Evolutionary conservation across 2,329 filamentous ascomycete genomes (phyloP).

Genomic region (Xylariales sp.): DNA sequence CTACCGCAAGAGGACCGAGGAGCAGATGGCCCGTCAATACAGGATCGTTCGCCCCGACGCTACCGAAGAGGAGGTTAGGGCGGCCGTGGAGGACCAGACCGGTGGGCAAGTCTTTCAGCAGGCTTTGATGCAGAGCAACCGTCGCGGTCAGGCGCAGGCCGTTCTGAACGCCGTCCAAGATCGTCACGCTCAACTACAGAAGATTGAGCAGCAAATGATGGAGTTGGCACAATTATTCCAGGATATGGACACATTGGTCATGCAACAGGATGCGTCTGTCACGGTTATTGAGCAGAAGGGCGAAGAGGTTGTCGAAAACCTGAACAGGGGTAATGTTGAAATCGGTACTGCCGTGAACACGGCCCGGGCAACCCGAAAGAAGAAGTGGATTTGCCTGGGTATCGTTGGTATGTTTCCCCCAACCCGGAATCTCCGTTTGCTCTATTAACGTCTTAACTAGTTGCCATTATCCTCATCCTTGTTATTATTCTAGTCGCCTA

Average conservation of each 20-base stretch:
- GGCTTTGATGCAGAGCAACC: conserved; percentile 83
- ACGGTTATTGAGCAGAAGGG: conserved; percentile 86
- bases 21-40: conserved; percentile 90
- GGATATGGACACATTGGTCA: conserved; percentile 85
- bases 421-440: not conserved
- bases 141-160: conserved; percentile 82
- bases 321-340: conserved; percentile 86
- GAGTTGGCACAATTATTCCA: conserved; percentile 90
- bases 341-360: conserved; percentile 85
- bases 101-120: conserved; percentile 88
- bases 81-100: conserved; percentile 78
- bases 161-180: conserved; percentile 83
- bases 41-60: conserved; percentile 88
- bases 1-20: conserved; percentile 82
- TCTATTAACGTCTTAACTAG: conserved; percentile 52
- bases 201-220: conserved; percentile 91
- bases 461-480: conserved; percentile 64
- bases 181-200: conserved; percentile 87
- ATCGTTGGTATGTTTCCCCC: conserved; percentile 67
- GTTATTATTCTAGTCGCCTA: conserved; percentile 59
- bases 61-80: conserved; percentile 78
- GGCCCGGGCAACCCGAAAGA: conserved; percentile 81
- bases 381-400: conserved; percentile 96
- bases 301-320: conserved; percentile 85
- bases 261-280: conserved; percentile 86